phyloP scores from a whole-genome alignment of 2,329 filamentous ascomycete species.

The Neospermospora avenae region DNA sequence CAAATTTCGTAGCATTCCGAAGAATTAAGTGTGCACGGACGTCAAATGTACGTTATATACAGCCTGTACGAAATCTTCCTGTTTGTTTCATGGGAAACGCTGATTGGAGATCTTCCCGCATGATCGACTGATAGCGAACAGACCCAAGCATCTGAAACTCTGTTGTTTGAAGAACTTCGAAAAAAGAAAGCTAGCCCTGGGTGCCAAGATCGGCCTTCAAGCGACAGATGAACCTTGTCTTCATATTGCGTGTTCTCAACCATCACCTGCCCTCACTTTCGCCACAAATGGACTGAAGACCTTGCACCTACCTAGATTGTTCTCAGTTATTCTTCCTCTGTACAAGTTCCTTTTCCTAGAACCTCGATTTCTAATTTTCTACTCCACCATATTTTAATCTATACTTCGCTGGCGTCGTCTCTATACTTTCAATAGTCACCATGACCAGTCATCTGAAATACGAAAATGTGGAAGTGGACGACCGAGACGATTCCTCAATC shows the following conservation, averaged over 20 bases:
- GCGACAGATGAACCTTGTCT: not conserved
- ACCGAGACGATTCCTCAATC: conserved; percentile 36
- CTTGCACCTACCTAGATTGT: not conserved
- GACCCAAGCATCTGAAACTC: not conserved
- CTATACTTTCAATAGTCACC: not conserved
- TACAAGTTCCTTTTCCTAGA: not conserved
- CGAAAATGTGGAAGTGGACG: conserved; percentile 29
- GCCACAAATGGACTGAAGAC: not conserved
- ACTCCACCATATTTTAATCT: not conserved
- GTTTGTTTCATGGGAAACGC: conserved; percentile 4
- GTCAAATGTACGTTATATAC: too few relatives aligned
- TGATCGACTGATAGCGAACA: not conserved
- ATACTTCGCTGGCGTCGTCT: conserved; percentile 1
- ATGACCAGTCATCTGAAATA: conserved; percentile 15
- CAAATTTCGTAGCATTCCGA: too few relatives aligned
- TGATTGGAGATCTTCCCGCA: too few relatives aligned
- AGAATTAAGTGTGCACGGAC: too few relatives aligned
- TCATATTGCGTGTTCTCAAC: not conserved
- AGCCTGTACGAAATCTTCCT: too few relatives aligned
- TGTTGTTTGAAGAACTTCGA: conserved; percentile 2
- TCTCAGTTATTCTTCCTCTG: not conserved
- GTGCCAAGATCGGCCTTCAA: not conserved
- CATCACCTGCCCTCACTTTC: not conserved
- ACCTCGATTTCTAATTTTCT: not conserved
- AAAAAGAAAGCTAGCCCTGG: not conserved